Conservation (phyloP, 106 monocot species). For the Apostasia shenzhenica region DNA sequence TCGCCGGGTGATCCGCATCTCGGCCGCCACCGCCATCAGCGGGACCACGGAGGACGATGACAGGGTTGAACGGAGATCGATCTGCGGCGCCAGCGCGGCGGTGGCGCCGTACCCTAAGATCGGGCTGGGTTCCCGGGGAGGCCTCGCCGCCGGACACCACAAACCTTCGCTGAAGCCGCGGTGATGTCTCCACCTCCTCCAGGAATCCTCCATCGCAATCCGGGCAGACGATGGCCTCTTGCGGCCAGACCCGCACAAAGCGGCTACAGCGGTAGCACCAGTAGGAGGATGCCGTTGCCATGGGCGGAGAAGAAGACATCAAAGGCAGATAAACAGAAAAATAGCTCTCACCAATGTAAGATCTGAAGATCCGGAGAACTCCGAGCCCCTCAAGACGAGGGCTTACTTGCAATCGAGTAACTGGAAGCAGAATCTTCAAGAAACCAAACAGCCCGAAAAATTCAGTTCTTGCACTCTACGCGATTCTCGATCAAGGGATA, state of each 20-base stretch:
- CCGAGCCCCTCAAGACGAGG: neutral
- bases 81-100: slow-evolving; percentile 13
- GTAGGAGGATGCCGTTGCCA: slow-evolving; percentile 33
- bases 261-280: slow-evolving; percentile 72
- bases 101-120: slow-evolving; percentile 16
- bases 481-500: too few species aligned
- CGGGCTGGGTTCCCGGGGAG: neutral
- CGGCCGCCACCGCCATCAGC: neutral
- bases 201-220: slow-evolving; percentile 58
- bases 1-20: neutral
- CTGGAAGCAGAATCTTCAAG: too few species aligned
- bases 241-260: slow-evolving; percentile 29
- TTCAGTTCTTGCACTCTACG: too few species aligned
- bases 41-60: slow-evolving; percentile 57
- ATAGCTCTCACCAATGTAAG: neutral
- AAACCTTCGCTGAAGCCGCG: slow-evolving; percentile 2
- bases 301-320: neutral
- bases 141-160: neutral
- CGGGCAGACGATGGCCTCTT: slow-evolving; percentile 41
- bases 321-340: neutral
- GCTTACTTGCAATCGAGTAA: neutral
- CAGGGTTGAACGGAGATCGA: slow-evolving; percentile 50
- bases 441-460: too few species aligned
- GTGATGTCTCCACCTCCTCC: slow-evolving; percentile 29
- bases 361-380: neutral